These are phyloP conservation scores for Phytophthora melonis DNA, from an alignment of 352 stramenopile species.

Conservation along the genomic window DNA sequence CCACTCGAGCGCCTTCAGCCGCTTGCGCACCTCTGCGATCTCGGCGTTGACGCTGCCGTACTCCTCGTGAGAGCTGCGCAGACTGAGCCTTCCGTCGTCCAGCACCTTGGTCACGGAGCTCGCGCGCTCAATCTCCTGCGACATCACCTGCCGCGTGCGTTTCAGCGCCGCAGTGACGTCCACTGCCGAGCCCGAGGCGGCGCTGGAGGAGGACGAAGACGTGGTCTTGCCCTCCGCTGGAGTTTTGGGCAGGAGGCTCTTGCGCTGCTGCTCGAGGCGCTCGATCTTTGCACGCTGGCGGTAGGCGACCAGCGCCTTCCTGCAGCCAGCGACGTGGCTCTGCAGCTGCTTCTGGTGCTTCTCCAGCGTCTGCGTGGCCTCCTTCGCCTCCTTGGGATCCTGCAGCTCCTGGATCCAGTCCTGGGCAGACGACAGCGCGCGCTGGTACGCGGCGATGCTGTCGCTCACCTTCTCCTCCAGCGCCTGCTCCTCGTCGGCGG, in stretches of 20 bases:
- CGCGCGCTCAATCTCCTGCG: conserved; percentile 77
- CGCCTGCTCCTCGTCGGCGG: conserved; percentile 63
- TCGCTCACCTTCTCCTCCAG: conserved; percentile 70
- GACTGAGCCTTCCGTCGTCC: conserved; percentile 65
- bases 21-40: conserved; percentile 63
- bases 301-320: conserved; percentile 75
- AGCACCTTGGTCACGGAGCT: conserved; percentile 72
- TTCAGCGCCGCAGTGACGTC: conserved; percentile 74
- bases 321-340: conserved; percentile 45
- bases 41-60: conserved; percentile 66
- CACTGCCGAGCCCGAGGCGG: conserved; percentile 44
- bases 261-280: conserved; percentile 60
- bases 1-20: conserved; percentile 75
- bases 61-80: conserved; percentile 72
- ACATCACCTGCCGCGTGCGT: conserved; percentile 74
- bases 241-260: conserved; percentile 52
- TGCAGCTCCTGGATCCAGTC: conserved; percentile 56
- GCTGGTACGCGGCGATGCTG: conserved; percentile 45
- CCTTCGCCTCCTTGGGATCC: conserved; percentile 36
- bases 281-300: conserved; percentile 68
- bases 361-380: conserved; percentile 40
- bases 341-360: conserved; percentile 46
- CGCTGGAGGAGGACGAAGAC: not conserved
- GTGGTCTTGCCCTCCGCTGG: conserved; percentile 14
- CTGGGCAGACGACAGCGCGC: conserved; percentile 47